Conservation (phyloP, 108 stramenopile species). For the Nitzschia inconspicua region DNA sequence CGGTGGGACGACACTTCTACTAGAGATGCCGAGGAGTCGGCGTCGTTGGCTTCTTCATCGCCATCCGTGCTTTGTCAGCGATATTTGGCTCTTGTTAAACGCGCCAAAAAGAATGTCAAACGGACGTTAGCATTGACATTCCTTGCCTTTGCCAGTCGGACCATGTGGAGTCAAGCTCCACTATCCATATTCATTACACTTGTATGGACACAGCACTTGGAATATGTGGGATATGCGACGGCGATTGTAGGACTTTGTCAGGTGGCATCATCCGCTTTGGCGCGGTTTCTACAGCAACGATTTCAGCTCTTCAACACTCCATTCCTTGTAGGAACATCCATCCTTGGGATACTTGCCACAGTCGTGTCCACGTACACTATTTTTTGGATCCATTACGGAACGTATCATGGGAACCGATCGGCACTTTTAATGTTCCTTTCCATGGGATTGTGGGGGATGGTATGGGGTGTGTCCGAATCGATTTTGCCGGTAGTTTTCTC, state of each 20-base stretch:
- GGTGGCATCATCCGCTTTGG: not conserved
- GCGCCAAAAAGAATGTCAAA: conserved; percentile 2
- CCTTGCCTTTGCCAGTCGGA: conserved; percentile 6
- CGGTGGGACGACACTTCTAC: no score
- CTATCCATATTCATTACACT: conserved; percentile 16
- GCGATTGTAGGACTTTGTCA: conserved; percentile 17
- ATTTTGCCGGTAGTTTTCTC: not conserved
- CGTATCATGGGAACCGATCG: no score
- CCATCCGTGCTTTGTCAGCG: no score
- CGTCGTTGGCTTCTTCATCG: no score
- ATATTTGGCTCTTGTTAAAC: no score
- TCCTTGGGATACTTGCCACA: not conserved
- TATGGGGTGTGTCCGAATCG: not conserved
- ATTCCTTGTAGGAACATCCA: conserved; percentile 3
- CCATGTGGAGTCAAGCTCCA: conserved; percentile 19
- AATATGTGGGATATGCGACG: conserved; percentile 12
- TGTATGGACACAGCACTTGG: conserved; percentile 3
- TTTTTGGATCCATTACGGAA: not conserved
- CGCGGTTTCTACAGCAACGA: not conserved
- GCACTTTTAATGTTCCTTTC: not conserved
- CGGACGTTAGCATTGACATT: conserved; percentile 15
- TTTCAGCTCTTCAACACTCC: no score
- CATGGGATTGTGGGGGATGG: conserved; percentile 5
- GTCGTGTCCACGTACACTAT: conserved; percentile 1
- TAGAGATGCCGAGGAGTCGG: no score